Conservation (phyloP, 192 early-diverging fungal genomes). For the Allomyces macrogynus region DNA sequence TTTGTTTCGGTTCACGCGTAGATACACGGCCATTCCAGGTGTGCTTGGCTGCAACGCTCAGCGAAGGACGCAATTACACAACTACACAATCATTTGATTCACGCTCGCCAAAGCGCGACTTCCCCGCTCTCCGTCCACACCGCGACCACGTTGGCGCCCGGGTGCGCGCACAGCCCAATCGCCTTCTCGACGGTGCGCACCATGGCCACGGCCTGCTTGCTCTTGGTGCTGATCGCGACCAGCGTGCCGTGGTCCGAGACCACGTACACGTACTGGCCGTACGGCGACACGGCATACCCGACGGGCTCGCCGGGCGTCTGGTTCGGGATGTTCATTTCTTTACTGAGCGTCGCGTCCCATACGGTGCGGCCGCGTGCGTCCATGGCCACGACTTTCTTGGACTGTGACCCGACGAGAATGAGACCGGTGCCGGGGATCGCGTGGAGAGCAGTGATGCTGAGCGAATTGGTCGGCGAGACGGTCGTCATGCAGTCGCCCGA, state of each 20-base stretch:
- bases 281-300: constrained; percentile 36
- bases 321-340: no score
- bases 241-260: constrained; percentile 46
- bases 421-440: constrained; percentile 1
- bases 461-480: constrained; percentile 20
- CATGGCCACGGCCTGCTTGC: background rate
- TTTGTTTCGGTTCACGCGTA: no score
- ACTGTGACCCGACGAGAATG: constrained; percentile 3
- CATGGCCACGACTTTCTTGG: constrained; percentile 24
- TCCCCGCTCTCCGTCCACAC: background rate
- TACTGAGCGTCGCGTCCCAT: constrained; percentile 19
- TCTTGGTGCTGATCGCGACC: background rate
- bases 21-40: no score
- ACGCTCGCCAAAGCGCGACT: background rate
- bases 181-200: background rate
- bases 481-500: constrained; percentile 44
- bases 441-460: constrained; percentile 1
- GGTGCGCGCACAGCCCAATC: background rate
- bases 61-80: no score
- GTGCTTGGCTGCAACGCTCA: no score
- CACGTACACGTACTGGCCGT: constrained; percentile 65
- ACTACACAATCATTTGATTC: background rate
- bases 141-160: background rate
- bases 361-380: constrained; percentile 18
- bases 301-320: constrained; percentile 5